These are phyloP conservation scores for Byssochlamys sp. DNA, from an alignment of 2,329 filamentous ascomycete genomes.

Conservation along the genomic window DNA sequence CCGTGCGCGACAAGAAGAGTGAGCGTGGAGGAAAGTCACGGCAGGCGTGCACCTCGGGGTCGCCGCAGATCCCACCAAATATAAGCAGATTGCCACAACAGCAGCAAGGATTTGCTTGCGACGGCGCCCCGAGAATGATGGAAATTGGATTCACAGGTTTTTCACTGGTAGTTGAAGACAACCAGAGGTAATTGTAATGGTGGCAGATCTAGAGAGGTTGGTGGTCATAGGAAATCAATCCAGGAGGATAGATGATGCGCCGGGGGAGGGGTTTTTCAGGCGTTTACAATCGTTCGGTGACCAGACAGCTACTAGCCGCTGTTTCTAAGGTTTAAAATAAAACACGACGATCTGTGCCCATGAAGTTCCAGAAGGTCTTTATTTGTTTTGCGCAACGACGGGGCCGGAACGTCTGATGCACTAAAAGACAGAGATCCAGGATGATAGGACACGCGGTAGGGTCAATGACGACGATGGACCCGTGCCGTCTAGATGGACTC, in stretches of 20 bases:
- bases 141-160: background rate
- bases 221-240: background rate
- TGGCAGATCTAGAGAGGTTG: background rate
- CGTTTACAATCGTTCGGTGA: background rate
- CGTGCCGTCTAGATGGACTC: background rate
- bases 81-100: background rate
- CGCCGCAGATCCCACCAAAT: background rate
- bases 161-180: background rate
- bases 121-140: background rate
- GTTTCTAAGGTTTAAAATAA: background rate
- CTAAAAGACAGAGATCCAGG: background rate
- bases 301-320: background rate
- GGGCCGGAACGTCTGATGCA: background rate
- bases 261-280: background rate
- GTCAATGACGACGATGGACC: conserved; percentile 1
- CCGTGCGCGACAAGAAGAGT: background rate
- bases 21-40: background rate
- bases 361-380: background rate
- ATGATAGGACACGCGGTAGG: background rate
- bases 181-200: background rate
- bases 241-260: background rate
- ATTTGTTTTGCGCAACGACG: background rate
- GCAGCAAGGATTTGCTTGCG: background rate
- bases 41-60: background rate
- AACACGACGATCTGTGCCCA: background rate